A percentile compares a stretch with the other conserved stretches of the same genome.
phyloP scores from a whole-genome alignment of 2,329 filamentous ascomycete genomes.

The Cadophora gregata region DNA sequence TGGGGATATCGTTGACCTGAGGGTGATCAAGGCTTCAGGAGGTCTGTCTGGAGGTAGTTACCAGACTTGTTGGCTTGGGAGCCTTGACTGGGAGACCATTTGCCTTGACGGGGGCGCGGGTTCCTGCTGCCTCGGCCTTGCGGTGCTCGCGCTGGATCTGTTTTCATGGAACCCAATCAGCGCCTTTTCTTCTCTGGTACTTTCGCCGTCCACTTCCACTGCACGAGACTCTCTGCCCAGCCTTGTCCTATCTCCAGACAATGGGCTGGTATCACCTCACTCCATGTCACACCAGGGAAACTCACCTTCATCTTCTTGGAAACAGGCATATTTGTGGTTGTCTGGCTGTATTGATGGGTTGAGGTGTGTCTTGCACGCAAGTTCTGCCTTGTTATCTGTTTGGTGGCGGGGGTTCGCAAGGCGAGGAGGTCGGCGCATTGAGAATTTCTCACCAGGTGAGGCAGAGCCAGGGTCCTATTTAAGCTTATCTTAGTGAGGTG shows the following conservation, averaged over 20 bases:
- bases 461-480: conserved; percentile 1
- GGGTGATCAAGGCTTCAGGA: neutral
- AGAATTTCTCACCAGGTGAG: conserved; percentile 9
- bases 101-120: conserved; percentile 57
- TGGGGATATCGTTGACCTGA: neutral
- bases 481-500: conserved; percentile 19
- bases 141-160: conserved; percentile 61
- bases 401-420: no score
- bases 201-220: neutral
- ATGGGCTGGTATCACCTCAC: neutral
- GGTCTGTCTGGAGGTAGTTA: conserved; percentile 40
- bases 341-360: neutral
- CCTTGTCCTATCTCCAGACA: neutral
- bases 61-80: conserved; percentile 57
- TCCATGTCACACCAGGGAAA: conserved; percentile 17
- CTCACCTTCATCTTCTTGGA: conserved; percentile 54
- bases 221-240: conserved; percentile 6
- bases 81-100: conserved; percentile 62
- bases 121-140: conserved; percentile 59
- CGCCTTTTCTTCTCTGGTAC: neutral
- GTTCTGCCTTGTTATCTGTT: neutral
- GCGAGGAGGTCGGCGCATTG: neutral
- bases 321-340: conserved; percentile 50
- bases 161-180: conserved; percentile 13
- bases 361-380: conserved; percentile 2